Evolutionary conservation across 306 rosid genomes (phyloP), one percentile per base, ranked within the genome.

Genomic region (Luffa acutangula): DNA sequence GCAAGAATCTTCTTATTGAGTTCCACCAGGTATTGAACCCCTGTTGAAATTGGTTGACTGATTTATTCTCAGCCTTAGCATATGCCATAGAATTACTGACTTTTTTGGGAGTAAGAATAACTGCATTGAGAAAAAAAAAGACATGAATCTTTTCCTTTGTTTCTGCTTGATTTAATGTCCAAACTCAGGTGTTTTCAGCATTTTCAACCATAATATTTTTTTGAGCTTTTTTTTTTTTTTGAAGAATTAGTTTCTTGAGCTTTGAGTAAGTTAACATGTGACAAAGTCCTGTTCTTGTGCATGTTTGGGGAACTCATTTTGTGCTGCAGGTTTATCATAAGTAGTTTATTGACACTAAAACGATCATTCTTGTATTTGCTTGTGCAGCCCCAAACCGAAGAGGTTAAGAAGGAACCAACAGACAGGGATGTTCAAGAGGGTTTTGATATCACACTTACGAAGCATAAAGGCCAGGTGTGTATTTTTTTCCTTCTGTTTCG

Each of bases 1-100:
- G 92, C 88, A 82, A 85, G 4, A 79, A 80, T 84, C 95, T 94
- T 78, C 90, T 94, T 43, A 76, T 94, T 77, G 98, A 94, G 88
- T 94, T 94, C 87, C 98, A 92, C 89, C 97, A 94, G 97, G 98
- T 94, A 92, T 78, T 78, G 76, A 43, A 77, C 78, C 78, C 78
- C 54, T 25, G 53, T 46, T 12, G 77, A 48, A 25, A 6, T 48
- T 25, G 59, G 56, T 48, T 48, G 59, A 14, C 2, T 25, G 41
- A 13, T 72, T 72, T 48, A 42, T 25, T 63, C 41, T 25, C 42
- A 63, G 42, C 18, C 37, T 63, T 33, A 20, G 45, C 45, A 64
- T 34, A 9, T 59, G 15, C 14, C 15, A 59, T 15, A 25, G 2
- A 57, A 21, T 59, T 21, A 21, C 63, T n/a, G 59, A 9, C 1